Evolutionary conservation across 1,139 yeast species (phyloP).

Genomic region (Geotrichum cucujoidarum): DNA sequence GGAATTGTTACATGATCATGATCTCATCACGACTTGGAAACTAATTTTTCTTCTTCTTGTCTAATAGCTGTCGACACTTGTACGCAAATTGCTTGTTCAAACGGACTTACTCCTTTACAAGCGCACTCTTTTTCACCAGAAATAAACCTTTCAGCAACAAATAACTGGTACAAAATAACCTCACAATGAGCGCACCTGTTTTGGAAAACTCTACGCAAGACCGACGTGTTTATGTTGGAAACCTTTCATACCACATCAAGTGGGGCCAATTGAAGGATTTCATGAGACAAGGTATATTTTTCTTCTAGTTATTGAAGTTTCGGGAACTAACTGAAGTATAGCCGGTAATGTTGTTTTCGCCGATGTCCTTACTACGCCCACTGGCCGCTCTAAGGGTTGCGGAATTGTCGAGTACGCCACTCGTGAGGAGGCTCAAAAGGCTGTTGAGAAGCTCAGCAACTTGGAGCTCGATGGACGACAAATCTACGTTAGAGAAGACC

Average conservation of each 20-base stretch:
- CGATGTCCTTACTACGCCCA: constrained; percentile 74
- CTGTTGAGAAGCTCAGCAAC: constrained; percentile 69
- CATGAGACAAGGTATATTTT: constrained; percentile 45
- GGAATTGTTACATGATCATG: too few relatives aligned
- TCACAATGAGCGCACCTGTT: constrained; percentile 13
- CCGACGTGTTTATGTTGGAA: constrained; percentile 50
- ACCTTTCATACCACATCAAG: constrained; percentile 53
- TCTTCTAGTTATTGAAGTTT: neutral
- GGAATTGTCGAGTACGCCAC: constrained; percentile 79
- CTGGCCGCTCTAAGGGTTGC: constrained; percentile 70
- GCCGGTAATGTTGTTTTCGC: constrained; percentile 78
- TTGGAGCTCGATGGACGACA: constrained; percentile 67
- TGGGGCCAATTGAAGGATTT: constrained; percentile 62
- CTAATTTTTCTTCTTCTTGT: too few relatives aligned
- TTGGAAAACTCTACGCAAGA: constrained; percentile 29
- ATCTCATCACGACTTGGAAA: too few relatives aligned
- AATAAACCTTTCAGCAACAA: too few relatives aligned
- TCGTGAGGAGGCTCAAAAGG: constrained; percentile 64
- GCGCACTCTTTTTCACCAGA: too few relatives aligned
- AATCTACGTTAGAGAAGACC: constrained; percentile 74
- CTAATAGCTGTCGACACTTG: too few relatives aligned
- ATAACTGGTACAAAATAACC: neutral
- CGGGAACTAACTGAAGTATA: constrained; percentile 7
- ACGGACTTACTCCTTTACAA: neutral
- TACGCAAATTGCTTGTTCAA: too few relatives aligned